These are phyloP conservation scores for Gymnopilus junonius DNA, from an alignment of 768 basidiomycete species.

Conservation along the genomic window DNA sequence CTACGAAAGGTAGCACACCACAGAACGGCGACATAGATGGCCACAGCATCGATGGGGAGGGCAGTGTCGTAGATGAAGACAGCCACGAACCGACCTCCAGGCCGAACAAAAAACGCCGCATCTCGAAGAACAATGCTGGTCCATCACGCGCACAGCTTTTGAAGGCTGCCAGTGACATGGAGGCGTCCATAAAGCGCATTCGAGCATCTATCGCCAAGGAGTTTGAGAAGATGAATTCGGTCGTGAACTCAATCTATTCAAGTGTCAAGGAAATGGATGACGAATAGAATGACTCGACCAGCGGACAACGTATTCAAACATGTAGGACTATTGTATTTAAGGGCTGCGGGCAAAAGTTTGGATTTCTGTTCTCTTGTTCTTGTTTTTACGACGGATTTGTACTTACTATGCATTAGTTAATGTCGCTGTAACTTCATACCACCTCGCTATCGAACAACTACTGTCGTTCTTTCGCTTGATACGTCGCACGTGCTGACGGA, in stretches of 20 bases:
- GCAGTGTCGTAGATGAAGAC: conserved; percentile 41
- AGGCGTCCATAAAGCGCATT: conserved; percentile 38
- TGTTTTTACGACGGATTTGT: conserved; percentile 27
- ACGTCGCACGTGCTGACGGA: conserved; percentile 7
- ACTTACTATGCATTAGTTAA: conserved; percentile 29
- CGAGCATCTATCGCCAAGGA: conserved; percentile 38
- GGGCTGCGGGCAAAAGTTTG: conserved; percentile 16
- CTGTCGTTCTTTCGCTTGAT: conserved; percentile 2
- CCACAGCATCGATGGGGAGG: conserved; percentile 30
- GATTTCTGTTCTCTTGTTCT: conserved; percentile 22
- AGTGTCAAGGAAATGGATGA: conserved; percentile 40
- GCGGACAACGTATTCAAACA: not conserved
- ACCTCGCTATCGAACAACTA: conserved; percentile 23
- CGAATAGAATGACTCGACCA: conserved; percentile 20
- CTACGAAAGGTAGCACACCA: conserved; percentile 18
- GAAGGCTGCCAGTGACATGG: conserved; percentile 39
- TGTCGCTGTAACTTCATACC: conserved; percentile 26
- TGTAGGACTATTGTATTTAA: conserved; percentile 19
- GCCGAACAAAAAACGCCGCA: conserved; percentile 37
- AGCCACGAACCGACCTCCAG: conserved; percentile 32
- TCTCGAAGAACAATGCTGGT: conserved; percentile 33
- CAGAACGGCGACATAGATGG: conserved; percentile 28
- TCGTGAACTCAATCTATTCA: conserved; percentile 32
- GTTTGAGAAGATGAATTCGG: conserved; percentile 37
- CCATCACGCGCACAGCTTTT: conserved; percentile 34